Conservation (phyloP, 2,329 filamentous ascomycete genomes). For the Fusarium chuoi region DNA sequence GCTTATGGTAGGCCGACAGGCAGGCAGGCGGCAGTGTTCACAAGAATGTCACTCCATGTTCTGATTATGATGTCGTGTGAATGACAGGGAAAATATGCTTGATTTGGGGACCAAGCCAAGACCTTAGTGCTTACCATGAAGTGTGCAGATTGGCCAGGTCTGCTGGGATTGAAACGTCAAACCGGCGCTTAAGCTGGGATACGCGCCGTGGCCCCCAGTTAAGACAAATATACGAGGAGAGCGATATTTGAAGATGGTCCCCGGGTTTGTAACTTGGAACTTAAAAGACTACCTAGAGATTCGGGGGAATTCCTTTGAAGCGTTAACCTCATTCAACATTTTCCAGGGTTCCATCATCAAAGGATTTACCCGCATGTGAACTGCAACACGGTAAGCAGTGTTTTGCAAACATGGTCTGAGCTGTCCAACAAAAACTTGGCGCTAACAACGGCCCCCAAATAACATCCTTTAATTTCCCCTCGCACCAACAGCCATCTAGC, state of each 20-base stretch:
- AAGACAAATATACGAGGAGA: background rate
- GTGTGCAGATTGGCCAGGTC: background rate
- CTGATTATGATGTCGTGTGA: background rate
- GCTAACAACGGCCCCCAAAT: background rate
- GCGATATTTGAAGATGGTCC: background rate
- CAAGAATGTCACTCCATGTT: background rate
- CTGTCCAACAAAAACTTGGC: background rate
- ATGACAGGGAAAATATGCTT: background rate
- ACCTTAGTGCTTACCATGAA: background rate
- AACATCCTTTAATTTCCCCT: background rate
- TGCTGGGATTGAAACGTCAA: background rate
- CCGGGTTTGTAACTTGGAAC: accelerated
- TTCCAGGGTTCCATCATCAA: background rate
- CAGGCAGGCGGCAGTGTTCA: background rate
- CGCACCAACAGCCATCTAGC: too few relatives aligned
- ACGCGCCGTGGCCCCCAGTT: accelerated
- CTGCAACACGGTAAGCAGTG: too few relatives aligned
- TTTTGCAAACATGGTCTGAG: too few relatives aligned
- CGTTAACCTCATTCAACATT: accelerated
- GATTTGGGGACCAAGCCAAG: background rate
- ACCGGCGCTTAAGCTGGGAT: background rate
- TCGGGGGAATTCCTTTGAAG: accelerated
- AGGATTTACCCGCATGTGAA: background rate
- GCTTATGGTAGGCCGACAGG: too few relatives aligned
- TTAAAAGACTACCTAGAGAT: too few relatives aligned